Percentiles rank a stretch among this genome's conserved stretches.
These are phyloP conservation scores for Arabidopsis arenosa DNA, from an alignment of 345 rosid species.

Conservation along the genomic window DNA sequence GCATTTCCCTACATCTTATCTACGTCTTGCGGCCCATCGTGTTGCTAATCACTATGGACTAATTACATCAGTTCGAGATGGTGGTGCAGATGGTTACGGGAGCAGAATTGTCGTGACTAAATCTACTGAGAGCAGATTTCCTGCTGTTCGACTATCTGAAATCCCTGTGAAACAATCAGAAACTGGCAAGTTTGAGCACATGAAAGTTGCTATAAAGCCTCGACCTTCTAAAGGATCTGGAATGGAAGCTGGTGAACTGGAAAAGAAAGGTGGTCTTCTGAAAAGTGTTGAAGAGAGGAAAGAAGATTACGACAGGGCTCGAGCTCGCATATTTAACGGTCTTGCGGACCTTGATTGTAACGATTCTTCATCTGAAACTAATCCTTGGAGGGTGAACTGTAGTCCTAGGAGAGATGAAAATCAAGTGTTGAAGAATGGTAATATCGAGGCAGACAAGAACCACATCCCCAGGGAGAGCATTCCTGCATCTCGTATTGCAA, in stretches of 20 bases:
- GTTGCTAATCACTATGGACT: slow-evolving; percentile 93
- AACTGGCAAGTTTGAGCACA: slow-evolving; percentile 57
- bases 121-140: slow-evolving; percentile 65
- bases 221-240: slow-evolving; percentile 52
- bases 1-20: slow-evolving; percentile 88
- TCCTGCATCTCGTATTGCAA: slow-evolving; percentile 71
- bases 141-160: slow-evolving; percentile 66
- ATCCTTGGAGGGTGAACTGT: slow-evolving; percentile 23
- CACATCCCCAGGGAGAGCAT: slow-evolving; percentile 49
- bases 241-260: slow-evolving; percentile 54
- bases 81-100: slow-evolving; percentile 62
- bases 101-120: slow-evolving; percentile 67
- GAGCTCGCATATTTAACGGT: slow-evolving; percentile 81
- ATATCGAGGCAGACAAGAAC: slow-evolving; percentile 55
- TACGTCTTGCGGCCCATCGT: slow-evolving; percentile 91
- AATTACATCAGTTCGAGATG: slow-evolving; percentile 74
- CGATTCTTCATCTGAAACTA: slow-evolving; percentile 50
- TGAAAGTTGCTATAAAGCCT: slow-evolving; percentile 67
- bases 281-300: slow-evolving; percentile 92
- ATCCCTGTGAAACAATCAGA: slow-evolving; percentile 74
- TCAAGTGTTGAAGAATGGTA: slow-evolving; percentile 52
- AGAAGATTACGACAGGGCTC: slow-evolving; percentile 86
- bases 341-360: slow-evolving; percentile 55
- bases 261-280: slow-evolving; percentile 48
- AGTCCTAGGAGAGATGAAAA: slow-evolving; percentile 56